These are phyloP conservation scores for Colletotrichum truncatum DNA, from an alignment of 2,329 filamentous ascomycete genomes.

Conservation along the genomic window DNA sequence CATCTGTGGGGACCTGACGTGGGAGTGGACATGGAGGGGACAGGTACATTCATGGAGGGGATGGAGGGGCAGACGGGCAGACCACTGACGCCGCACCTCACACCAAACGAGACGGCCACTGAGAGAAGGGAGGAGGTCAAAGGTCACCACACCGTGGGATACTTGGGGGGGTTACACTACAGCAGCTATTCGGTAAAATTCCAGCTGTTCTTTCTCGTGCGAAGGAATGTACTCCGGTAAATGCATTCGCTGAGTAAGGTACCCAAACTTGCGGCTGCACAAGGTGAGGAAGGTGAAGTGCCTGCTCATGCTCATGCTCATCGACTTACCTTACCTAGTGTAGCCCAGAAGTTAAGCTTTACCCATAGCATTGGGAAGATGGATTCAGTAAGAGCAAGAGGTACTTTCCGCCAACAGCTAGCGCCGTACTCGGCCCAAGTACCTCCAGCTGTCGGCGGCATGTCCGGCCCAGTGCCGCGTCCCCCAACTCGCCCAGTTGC, in stretches of 20 bases:
- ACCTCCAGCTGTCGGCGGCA: background rate
- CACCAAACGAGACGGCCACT: slow-evolving; percentile 4
- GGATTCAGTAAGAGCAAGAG: background rate
- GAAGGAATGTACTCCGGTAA: too few relatives aligned
- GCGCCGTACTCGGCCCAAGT: background rate
- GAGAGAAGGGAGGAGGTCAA: background rate
- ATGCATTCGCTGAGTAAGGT: too few relatives aligned
- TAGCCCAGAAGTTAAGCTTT: background rate
- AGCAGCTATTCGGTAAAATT: background rate
- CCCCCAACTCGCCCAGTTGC: background rate
- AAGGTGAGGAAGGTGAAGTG: background rate
- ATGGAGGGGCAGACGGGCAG: slow-evolving; percentile 1
- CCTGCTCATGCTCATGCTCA: too few relatives aligned
- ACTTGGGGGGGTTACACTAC: background rate
- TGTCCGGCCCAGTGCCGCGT: background rate
- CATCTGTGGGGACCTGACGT: slow-evolving; percentile 31
- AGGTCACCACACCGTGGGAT: slow-evolving; percentile 9
- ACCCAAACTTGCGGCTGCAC: too few relatives aligned
- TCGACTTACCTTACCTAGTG: too few relatives aligned
- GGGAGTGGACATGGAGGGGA: slow-evolving; percentile 27
- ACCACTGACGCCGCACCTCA: slow-evolving; percentile 8
- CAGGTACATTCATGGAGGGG: slow-evolving; percentile 9
- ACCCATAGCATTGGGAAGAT: background rate
- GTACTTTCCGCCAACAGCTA: background rate
- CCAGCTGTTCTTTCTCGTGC: background rate